A percentile compares a stretch with the other conserved stretches of the same genome.
phyloP scores from a whole-genome alignment of 1,284 basidiomycete species.

The Ustilago trichophora region DNA sequence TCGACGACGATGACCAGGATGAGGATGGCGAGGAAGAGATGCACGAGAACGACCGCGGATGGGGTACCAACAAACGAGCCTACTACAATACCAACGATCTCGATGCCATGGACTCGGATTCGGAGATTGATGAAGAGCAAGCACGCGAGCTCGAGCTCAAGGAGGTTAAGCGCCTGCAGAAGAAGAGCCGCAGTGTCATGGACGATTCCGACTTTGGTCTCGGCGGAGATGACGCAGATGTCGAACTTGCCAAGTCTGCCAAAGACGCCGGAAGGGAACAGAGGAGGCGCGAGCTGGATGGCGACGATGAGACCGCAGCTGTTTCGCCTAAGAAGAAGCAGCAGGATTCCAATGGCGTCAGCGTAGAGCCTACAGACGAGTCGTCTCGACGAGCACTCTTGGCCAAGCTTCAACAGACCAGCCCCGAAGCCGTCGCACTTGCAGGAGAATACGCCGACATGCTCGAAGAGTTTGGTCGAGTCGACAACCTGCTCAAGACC shows the following conservation, averaged over 20 bases:
- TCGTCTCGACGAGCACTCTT: slow-evolving; percentile 69
- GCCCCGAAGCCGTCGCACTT: slow-evolving; percentile 76
- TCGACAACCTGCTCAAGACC: slow-evolving; percentile 73
- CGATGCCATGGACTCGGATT: slow-evolving; percentile 62
- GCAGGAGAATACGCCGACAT: slow-evolving; percentile 70
- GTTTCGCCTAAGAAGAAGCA: neutral
- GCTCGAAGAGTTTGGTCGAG: slow-evolving; percentile 71
- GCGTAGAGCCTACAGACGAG: slow-evolving; percentile 5
- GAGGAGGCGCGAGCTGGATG: slow-evolving; percentile 54
- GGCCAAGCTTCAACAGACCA: slow-evolving; percentile 79
- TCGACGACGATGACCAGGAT: slow-evolving; percentile 72
- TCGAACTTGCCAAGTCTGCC: slow-evolving; percentile 40
- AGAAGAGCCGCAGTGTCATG: slow-evolving; percentile 78
- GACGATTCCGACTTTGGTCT: slow-evolving; percentile 85
- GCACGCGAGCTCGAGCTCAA: slow-evolving; percentile 78
- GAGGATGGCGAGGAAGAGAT: slow-evolving; percentile 70
- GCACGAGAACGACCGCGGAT: slow-evolving; percentile 70
- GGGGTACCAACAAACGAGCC: slow-evolving; percentile 62
- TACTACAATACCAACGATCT: slow-evolving; percentile 64
- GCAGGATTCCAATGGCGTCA: neutral
- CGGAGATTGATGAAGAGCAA: slow-evolving; percentile 67
- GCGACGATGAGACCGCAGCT: slow-evolving; percentile 3
- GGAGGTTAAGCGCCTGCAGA: slow-evolving; percentile 83
- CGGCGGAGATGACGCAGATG: slow-evolving; percentile 70
- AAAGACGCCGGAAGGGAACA: slow-evolving; percentile 51